Evolutionary conservation across 1,284 basidiomycete genomes (phyloP).

Genomic region (Volvariella surrecta): DNA sequence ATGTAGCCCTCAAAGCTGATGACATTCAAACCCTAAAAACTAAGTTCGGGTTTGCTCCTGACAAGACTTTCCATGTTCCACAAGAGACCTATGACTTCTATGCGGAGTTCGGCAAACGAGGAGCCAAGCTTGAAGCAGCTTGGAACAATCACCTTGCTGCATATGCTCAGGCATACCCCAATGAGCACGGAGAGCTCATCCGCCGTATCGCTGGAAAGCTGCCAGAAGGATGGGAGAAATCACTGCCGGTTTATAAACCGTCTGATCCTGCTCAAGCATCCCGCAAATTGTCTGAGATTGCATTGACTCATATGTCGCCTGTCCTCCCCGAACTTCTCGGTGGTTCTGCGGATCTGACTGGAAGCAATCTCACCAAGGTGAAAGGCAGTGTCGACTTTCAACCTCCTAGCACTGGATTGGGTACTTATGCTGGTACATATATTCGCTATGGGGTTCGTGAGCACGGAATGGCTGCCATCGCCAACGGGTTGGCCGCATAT

Average conservation of each 20-base stretch:
- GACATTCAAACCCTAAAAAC: constrained; percentile 82
- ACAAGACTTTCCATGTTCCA: constrained; percentile 77
- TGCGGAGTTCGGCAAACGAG: constrained; percentile 56
- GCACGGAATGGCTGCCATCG: constrained; percentile 95
- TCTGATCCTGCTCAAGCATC: constrained; percentile 82
- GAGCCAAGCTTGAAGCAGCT: constrained; percentile 64
- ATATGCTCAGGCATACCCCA: constrained; percentile 76
- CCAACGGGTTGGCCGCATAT: constrained; percentile 84
- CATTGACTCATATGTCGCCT: constrained; percentile 70
- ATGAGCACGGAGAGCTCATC: constrained; percentile 79
- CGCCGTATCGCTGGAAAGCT: constrained; percentile 83
- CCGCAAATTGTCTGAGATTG: constrained; percentile 90
- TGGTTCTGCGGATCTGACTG: constrained; percentile 90
- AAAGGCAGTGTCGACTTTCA: constrained; percentile 89
- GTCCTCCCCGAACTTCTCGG: constrained; percentile 80
- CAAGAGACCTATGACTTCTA: constrained; percentile 70
- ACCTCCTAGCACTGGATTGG: constrained; percentile 77
- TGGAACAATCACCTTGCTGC: constrained; percentile 71
- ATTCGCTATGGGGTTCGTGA: constrained; percentile 96
- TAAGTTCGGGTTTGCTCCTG: constrained; percentile 79
- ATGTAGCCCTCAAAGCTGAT: constrained; percentile 82
- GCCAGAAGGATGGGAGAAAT: constrained; percentile 82
- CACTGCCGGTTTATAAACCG: constrained; percentile 77
- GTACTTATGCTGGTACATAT: constrained; percentile 82
- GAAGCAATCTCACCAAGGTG: constrained; percentile 86